Conservation (phyloP, 257 asterid species). For the Euphrasia confusa region DNA sequence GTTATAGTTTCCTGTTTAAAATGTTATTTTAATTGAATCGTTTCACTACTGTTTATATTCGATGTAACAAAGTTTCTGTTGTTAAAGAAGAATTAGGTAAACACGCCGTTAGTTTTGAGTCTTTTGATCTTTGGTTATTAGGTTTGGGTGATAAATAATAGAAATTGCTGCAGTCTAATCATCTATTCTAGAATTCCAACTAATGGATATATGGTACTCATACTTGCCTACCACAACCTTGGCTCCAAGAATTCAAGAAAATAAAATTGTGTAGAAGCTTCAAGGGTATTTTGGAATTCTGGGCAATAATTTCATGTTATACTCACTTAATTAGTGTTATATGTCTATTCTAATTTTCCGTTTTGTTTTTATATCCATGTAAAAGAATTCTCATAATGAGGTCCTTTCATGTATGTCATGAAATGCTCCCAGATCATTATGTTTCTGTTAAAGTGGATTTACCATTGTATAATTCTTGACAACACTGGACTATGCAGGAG, state of each 20-base stretch:
- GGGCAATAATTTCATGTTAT: not conserved
- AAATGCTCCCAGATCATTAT: too few relatives aligned
- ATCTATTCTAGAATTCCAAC: too few relatives aligned
- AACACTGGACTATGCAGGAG: constrained; percentile 43
- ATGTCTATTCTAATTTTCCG: too few relatives aligned
- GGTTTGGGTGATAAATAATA: constrained; percentile 9
- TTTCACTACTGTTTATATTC: not conserved
- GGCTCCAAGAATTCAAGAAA: not conserved
- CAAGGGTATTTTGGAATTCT: not conserved
- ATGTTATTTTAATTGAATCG: constrained; percentile 2
- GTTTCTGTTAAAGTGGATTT: too few relatives aligned
- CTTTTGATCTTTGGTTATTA: not conserved
- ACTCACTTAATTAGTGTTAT: too few relatives aligned
- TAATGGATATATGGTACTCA: not conserved
- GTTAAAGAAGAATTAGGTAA: not conserved
- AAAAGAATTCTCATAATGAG: not conserved
- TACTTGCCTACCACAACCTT: not conserved
- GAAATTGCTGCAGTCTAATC: not conserved
- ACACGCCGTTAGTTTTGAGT: not conserved
- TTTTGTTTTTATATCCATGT: constrained; percentile 6
- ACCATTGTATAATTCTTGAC: too few relatives aligned
- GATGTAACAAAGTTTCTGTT: not conserved
- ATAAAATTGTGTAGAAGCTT: not conserved
- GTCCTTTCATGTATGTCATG: too few relatives aligned
- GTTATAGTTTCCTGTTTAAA: constrained; percentile 19